Conservation (phyloP, 2,329 filamentous ascomycete genomes). For the Apiospora sp. region DNA sequence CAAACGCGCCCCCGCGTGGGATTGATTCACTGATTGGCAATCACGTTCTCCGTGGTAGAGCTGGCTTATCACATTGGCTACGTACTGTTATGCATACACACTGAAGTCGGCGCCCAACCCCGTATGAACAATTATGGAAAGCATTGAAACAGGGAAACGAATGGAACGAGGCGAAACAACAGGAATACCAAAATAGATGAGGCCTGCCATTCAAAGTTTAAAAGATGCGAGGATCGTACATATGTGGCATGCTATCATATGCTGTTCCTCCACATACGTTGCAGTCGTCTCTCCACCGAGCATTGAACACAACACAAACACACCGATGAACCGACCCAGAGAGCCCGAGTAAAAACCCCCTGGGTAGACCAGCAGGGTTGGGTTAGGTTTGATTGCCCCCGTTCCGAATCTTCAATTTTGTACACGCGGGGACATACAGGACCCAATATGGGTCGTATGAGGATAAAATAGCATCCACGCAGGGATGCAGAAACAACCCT, state of each 20-base stretch:
- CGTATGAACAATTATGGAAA: neutral
- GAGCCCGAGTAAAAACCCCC: neutral
- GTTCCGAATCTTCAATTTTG: neutral
- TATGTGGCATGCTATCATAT: neutral
- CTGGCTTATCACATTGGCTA: neutral
- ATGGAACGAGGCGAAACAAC: neutral
- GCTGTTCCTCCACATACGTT: neutral
- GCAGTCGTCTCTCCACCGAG: neutral
- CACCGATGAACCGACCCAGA: neutral
- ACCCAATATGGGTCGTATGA: neutral
- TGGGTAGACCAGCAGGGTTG: neutral
- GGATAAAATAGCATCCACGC: neutral
- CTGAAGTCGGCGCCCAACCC: neutral
- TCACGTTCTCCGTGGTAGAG: neutral
- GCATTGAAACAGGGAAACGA: neutral
- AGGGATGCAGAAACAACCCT: neutral
- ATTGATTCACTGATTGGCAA: neutral
- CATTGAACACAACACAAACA: neutral
- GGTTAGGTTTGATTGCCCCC: neutral
- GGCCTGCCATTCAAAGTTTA: neutral
- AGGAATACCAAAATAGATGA: neutral
- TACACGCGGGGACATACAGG: neutral
- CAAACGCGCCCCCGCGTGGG: slow-evolving; percentile 8
- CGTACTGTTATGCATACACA: neutral
- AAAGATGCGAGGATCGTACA: neutral